phyloP scores from a whole-genome alignment of 1,139 yeast species.

The Debaryomycetaceae sp. region DNA sequence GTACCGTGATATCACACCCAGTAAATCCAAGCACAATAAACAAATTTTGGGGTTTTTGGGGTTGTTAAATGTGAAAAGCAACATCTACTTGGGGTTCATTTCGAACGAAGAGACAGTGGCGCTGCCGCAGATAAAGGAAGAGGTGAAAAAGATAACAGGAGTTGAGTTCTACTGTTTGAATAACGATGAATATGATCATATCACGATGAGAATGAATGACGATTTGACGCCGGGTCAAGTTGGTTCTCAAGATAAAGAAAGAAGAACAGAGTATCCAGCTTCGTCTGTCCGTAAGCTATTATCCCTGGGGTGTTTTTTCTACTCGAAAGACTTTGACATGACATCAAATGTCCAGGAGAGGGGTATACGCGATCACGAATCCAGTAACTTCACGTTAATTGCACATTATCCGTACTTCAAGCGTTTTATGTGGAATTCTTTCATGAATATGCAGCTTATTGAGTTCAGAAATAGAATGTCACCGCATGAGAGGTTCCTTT shows the following conservation, averaged over 20 bases:
- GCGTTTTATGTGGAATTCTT: conserved; percentile 64
- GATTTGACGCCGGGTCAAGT: conserved; percentile 16
- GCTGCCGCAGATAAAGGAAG: conserved; percentile 53
- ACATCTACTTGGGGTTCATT: conserved; percentile 56
- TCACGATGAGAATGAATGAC: conserved; percentile 16
- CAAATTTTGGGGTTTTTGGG: conserved; percentile 60
- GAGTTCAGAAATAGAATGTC: conserved; percentile 58
- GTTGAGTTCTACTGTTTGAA: conserved; percentile 65
- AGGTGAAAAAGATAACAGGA: conserved; percentile 48
- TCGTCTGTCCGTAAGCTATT: conserved; percentile 54
- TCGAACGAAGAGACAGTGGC: conserved; percentile 57
- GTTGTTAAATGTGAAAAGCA: conserved; percentile 50
- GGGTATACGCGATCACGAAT: conserved; percentile 25
- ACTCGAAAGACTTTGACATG: conserved; percentile 62
- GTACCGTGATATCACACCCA: conserved; percentile 41
- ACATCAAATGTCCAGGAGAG: conserved; percentile 62
- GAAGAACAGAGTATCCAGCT: conserved; percentile 52
- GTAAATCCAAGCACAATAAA: conserved; percentile 18
- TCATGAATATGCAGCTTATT: conserved; percentile 54
- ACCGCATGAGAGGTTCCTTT: conserved; percentile 41
- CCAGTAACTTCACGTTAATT: conserved; percentile 25
- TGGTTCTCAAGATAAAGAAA: conserved; percentile 18
- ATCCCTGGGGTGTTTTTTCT: conserved; percentile 63
- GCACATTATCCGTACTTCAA: conserved; percentile 49
- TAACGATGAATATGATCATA: conserved; percentile 50